Percentiles rank a stretch among this genome's conserved stretches.
These are phyloP conservation scores for Moesziomyces parantarcticus DNA, from an alignment of 1,284 basidiomycete species.

Conservation along the genomic window DNA sequence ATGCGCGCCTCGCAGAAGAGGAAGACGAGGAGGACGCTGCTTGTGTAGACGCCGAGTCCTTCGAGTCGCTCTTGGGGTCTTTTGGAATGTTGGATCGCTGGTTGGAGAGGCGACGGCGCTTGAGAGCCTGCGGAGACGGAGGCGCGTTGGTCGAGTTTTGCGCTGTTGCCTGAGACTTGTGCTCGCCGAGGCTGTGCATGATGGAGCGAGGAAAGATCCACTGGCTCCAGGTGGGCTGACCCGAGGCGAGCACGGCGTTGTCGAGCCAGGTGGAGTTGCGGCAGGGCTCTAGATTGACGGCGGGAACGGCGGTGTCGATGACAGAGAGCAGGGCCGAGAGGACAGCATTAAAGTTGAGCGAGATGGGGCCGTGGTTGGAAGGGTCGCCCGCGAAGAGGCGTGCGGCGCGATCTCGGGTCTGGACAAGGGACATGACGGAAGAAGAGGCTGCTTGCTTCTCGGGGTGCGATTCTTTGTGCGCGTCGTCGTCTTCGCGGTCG, in stretches of 20 bases:
- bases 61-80: no score
- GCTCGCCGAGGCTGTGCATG: constrained; percentile 26
- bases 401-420: constrained; percentile 36
- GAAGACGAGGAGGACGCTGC: constrained; percentile 7
- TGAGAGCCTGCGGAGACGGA: constrained; percentile 14
- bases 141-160: neutral
- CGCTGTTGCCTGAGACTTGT: constrained; percentile 11
- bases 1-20: constrained; percentile 11
- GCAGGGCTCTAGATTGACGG: constrained; percentile 2
- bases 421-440: constrained; percentile 38
- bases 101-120: constrained; percentile 31
- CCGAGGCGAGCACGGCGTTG: constrained; percentile 17
- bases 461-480: neutral
- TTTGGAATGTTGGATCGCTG: no score
- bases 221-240: constrained; percentile 33
- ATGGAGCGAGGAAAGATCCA: constrained; percentile 43
- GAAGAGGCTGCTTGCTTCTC: neutral
- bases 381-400: constrained; percentile 24
- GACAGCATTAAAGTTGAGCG: constrained; percentile 34
- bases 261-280: constrained; percentile 35
- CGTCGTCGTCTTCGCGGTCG: neutral
- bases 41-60: neutral
- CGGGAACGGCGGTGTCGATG: constrained; percentile 33
- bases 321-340: constrained; percentile 34
- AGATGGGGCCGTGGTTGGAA: constrained; percentile 10